These are phyloP conservation scores for Mercurialis annua DNA, from an alignment of 345 rosid genomes.

Conservation along the genomic window DNA sequence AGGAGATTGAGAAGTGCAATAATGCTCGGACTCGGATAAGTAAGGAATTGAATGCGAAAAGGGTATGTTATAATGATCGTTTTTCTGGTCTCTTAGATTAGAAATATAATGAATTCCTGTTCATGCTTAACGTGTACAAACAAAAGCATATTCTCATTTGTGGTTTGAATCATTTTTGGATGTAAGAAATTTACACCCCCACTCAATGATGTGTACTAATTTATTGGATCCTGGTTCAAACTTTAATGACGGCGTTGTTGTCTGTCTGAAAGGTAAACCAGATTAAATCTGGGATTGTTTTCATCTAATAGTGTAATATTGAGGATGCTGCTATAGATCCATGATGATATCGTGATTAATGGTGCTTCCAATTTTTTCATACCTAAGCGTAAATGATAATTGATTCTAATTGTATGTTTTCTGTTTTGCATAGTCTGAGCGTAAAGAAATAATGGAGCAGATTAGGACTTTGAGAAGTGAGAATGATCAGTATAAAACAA, in stretches of 20 bases:
- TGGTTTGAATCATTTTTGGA: not conserved
- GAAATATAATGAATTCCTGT: not conserved
- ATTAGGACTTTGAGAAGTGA: conserved; percentile 38
- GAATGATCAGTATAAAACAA: conserved; percentile 33
- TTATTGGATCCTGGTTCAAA: not conserved
- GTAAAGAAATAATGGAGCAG: conserved; percentile 44
- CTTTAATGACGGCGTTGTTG: not conserved
- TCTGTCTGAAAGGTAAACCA: not conserved
- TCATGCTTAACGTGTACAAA: not conserved
- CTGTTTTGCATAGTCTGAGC: conserved; percentile 36
- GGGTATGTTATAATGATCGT: conserved; percentile 40
- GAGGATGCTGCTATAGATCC: not conserved
- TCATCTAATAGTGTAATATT: not conserved
- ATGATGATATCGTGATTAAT: not conserved
- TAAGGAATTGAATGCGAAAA: conserved; percentile 51
- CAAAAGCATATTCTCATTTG: too few relatives aligned
- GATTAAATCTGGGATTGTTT: not conserved
- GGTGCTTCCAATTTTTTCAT: not conserved
- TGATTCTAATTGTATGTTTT: not conserved
- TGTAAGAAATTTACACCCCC: not conserved
- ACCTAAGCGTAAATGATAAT: not conserved
- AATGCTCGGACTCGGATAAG: conserved; percentile 36
- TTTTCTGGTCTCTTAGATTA: conserved; percentile 3
- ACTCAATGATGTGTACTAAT: not conserved
- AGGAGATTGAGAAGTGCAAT: conserved; percentile 49